Base-by-base conservation (phyloP, 768 basidiomycete genomes). In the Leccinum imitatum region DNA sequence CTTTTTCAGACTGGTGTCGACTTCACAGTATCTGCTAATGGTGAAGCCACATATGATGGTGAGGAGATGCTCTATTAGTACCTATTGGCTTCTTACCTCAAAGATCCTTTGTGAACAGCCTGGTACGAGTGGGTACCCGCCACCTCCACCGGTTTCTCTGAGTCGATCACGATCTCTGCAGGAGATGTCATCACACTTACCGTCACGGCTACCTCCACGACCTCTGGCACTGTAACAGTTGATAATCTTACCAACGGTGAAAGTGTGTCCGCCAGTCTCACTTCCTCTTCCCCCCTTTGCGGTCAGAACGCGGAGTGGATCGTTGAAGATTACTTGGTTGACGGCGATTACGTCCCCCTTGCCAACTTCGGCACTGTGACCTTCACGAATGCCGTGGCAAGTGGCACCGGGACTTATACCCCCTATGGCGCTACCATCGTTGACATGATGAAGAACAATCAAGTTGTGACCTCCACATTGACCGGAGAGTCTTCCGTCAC, bases 71-170 rank as follows among this genome's bases (percentile, higher is more conserved):
- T 39, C 7, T 17, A 7, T 7, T 17, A 3, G 37, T 39, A 39
- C 15, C 37, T 17, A 39, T 39, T 39, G 37, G 15, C 37, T 17
- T 7, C 3, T 17, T 17, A 39, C 11, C 33, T 33, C 33, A 15
- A 15, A 15, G 15, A 39, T 39, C 37, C 37, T 35, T 33, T 1
- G 23, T 23, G 51, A 31, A 53, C 11, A 62, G 61, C 58, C 17
- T 65, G 60, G 57, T 62, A 56, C 37, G 60, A 66, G 17, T 65
- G 57, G 64, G 46, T 39, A 9, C 63, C 63, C 15, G 50, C 2
- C 13, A 0, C 1, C 23, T 4, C 47, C 25, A 6, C 5, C 21
- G 14, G 13, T n/a, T 65, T 58, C 11, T n/a, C 39, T 14, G 39
- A 21, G 7, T 39, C 37, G 31, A 25, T 62, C 23, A 25, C 5